Percentiles rank a stretch among this genome's conserved stretches.
Conservation (phyloP, 2,329 filamentous ascomycete genomes). For the Calonectria pteridis region DNA sequence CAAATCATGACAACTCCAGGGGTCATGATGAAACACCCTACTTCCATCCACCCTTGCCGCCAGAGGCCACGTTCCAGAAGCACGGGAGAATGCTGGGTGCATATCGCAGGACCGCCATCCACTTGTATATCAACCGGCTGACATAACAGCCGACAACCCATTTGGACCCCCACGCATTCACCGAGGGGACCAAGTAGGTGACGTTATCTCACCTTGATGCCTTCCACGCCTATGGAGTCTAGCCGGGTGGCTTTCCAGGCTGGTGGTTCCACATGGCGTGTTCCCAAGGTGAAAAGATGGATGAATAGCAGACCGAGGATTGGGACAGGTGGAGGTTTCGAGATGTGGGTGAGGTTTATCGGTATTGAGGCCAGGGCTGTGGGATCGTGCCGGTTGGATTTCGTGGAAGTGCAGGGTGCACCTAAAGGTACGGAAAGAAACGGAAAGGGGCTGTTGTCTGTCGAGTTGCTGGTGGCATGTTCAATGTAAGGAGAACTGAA, state of each 20-base stretch:
- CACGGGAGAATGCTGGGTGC: constrained; percentile 12
- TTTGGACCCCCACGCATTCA: constrained; percentile 21
- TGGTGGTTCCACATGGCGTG: constrained; percentile 28
- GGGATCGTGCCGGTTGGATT: constrained; percentile 21
- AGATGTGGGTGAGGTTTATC: neutral
- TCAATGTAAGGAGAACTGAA: neutral
- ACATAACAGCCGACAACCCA: constrained; percentile 11
- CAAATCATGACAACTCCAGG: neutral
- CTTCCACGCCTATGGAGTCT: constrained; percentile 5
- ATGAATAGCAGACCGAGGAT: constrained; percentile 17
- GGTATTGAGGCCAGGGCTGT: constrained; percentile 2
- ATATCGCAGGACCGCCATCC: neutral
- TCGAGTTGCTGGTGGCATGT: constrained; percentile 15
- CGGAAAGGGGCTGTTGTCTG: neutral
- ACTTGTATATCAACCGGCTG: neutral
- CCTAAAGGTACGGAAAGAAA: neutral
- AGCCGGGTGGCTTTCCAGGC: neutral
- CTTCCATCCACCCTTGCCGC: neutral
- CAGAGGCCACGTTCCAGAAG: constrained; percentile 21
- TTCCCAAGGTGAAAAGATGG: constrained; percentile 16
- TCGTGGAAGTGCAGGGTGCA: constrained; percentile 5
- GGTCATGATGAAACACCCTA: neutral
- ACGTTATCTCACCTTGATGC: constrained; percentile 23
- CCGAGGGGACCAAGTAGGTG: constrained; percentile 10
- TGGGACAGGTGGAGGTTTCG: constrained; percentile 13